phyloP scores from a whole-genome alignment of 768 basidiomycete species.

The Mycena chlorophos region DNA sequence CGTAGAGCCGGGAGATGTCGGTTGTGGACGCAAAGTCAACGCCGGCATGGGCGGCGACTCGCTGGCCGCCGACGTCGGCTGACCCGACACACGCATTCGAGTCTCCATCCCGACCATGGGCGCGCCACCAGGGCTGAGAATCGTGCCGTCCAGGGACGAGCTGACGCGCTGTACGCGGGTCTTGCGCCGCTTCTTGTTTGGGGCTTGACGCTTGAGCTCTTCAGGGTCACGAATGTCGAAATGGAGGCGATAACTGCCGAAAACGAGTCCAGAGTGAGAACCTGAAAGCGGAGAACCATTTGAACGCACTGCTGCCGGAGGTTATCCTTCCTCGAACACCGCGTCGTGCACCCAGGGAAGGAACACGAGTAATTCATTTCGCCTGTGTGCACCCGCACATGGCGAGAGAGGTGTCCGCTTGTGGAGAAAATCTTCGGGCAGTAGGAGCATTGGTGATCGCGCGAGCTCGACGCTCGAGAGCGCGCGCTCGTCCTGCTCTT shows the following conservation, averaged over 20 bases:
- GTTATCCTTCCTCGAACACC: slow-evolving; percentile 2
- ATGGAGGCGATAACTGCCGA: not conserved
- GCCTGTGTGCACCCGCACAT: not conserved
- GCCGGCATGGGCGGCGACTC: not conserved
- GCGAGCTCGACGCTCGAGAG: too few relatives aligned
- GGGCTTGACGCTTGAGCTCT: not conserved
- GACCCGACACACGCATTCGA: not conserved
- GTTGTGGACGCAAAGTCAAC: not conserved
- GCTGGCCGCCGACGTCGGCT: not conserved
- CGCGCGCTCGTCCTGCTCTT: too few relatives aligned
- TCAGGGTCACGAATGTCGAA: slow-evolving; percentile 1
- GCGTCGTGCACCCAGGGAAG: not conserved
- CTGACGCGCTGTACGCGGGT: not conserved
- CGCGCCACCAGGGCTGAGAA: too few relatives aligned
- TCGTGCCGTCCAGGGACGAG: not conserved
- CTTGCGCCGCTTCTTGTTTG: not conserved
- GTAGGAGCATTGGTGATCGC: not conserved
- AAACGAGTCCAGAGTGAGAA: not conserved
- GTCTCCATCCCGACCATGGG: not conserved
- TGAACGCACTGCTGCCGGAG: not conserved
- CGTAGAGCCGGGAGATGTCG: not conserved
- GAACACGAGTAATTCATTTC: not conserved
- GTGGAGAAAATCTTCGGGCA: not conserved
- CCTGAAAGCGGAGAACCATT: not conserved
- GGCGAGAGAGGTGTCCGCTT: not conserved